Percentiles rank a stretch among this genome's conserved stretches.
These are phyloP conservation scores for Kwoniella newhampshirensis DNA, from an alignment of 768 basidiomycete genomes.

Conservation along the genomic window DNA sequence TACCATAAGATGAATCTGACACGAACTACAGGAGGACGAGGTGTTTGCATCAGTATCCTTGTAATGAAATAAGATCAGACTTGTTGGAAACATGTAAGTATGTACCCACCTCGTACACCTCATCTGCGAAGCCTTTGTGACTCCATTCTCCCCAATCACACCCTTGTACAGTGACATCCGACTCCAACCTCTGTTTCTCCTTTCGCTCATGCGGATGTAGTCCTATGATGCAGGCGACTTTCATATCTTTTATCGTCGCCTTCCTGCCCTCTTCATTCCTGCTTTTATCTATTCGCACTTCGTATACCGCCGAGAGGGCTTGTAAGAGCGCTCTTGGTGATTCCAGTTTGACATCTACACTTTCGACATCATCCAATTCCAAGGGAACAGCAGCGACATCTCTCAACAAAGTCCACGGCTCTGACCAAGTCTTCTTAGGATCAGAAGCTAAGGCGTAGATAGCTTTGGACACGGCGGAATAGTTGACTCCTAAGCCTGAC, in stretches of 20 bases:
- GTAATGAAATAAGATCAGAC: neutral
- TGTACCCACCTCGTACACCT: constrained; percentile 54
- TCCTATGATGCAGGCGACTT: constrained; percentile 64
- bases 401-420: constrained; percentile 59
- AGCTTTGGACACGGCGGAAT: constrained; percentile 61
- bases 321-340: constrained; percentile 62
- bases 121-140: constrained; percentile 56
- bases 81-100: neutral
- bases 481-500: constrained; percentile 63
- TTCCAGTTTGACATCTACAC: constrained; percentile 57
- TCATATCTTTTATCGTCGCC: constrained; percentile 57
- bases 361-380: constrained; percentile 46
- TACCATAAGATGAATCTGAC: constrained; percentile 59
- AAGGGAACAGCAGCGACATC: constrained; percentile 57
- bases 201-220: constrained; percentile 66
- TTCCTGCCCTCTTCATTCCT: constrained; percentile 45
- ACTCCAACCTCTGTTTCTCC: constrained; percentile 64
- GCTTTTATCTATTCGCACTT: constrained; percentile 31
- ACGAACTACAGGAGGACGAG: constrained; percentile 56
- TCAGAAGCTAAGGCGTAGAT: constrained; percentile 45
- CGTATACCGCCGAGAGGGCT: constrained; percentile 56
- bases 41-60: constrained; percentile 5
- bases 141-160: constrained; percentile 46
- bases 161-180: constrained; percentile 55
- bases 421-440: constrained; percentile 55